Percentiles rank a stretch among this genome's conserved stretches.
Conservation (phyloP, 495 filamentous ascomycete species). For the Aspergillus conjunctus region DNA sequence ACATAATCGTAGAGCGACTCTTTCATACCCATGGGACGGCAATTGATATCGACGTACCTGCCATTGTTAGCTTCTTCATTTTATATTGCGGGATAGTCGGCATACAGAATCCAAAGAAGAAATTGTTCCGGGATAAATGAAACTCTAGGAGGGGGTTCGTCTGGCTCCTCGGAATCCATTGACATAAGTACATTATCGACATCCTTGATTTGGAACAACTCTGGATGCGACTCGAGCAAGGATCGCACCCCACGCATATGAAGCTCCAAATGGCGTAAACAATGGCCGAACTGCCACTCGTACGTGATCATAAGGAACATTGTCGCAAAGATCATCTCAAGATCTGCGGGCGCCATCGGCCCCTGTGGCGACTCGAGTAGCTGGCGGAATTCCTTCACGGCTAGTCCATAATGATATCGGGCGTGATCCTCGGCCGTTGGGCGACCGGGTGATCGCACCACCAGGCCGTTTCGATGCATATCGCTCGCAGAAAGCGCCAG, state of each 20-base stretch:
- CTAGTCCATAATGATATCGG: constrained; percentile 45
- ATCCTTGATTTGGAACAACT: constrained; percentile 40
- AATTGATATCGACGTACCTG: constrained; percentile 45
- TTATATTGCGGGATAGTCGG: neutral
- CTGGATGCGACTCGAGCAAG: constrained; percentile 41
- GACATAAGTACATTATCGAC: constrained; percentile 38
- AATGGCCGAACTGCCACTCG: constrained; percentile 49
- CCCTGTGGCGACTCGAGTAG: constrained; percentile 37
- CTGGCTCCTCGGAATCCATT: constrained; percentile 24
- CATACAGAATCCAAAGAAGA: constrained; percentile 45
- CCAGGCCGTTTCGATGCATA: constrained; percentile 43
- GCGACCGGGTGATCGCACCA: constrained; percentile 33
- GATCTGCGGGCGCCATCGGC: constrained; percentile 32
- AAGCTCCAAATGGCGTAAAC: constrained; percentile 43
- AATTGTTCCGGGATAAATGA: constrained; percentile 47
- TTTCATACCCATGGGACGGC: constrained; percentile 37
- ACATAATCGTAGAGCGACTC: constrained; percentile 46
- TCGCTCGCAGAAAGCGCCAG: constrained; percentile 44
- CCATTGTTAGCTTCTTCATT: constrained; percentile 10
- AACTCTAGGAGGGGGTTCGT: constrained; percentile 24
- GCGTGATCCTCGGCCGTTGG: constrained; percentile 42
- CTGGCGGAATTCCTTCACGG: constrained; percentile 48
- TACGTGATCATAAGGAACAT: constrained; percentile 48
- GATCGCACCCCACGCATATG: constrained; percentile 47
- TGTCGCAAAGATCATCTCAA: constrained; percentile 45